Evolutionary conservation across 1,284 basidiomycete genomes (phyloP), one percentile per base, ranked within the genome.

Genomic region (Salmacisia buchloeana): DNA sequence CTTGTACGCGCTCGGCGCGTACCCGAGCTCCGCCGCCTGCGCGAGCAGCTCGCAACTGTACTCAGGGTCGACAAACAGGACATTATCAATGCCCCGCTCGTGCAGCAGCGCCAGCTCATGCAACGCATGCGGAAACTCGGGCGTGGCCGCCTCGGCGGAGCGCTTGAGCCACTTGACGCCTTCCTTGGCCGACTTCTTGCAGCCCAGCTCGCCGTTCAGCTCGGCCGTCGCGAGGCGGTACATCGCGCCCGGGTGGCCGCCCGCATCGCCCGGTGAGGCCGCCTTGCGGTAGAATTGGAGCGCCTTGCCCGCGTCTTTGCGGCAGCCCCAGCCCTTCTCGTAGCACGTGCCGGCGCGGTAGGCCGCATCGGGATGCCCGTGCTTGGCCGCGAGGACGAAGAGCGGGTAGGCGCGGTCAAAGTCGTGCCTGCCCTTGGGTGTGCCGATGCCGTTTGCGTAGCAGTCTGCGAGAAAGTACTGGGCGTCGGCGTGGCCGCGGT

Each of bases 101-200:
- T 98, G 94, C 36, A 98, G 83, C 33, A 97, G 84, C 0, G 93
- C 94, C 13, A 97, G 84, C 81, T 98, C 94, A 82, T 98, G 94
- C 54, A 98, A 83, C 1, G 94, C 94, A 78, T 97, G 94, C 1
- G 94, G 93, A 80, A 94, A 97, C 82, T 96, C 93, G 91, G 87
- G 75, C n/a, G 77, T 80, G 10, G 79, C 76, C 23, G 70, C 66
- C 81, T 98, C 94, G 6, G 94, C 93, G 33, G 91, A 92, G 56
- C 94, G 86, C 82, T 97, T 98, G 67, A 98, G 86, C 92, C 94
- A 97, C 82, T 96, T 96, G 72, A 98, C 92, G 63, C 96, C 94
- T 80, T 97, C 94, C 81, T 91, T 92, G 6, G 93, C 91, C 59
- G 88, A 86, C 81, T 89, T 90, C 39, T 88, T 86, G 15, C 94